Conservation (phyloP, 2,329 filamentous ascomycete species). For the Hymenoscyphus occultus region DNA sequence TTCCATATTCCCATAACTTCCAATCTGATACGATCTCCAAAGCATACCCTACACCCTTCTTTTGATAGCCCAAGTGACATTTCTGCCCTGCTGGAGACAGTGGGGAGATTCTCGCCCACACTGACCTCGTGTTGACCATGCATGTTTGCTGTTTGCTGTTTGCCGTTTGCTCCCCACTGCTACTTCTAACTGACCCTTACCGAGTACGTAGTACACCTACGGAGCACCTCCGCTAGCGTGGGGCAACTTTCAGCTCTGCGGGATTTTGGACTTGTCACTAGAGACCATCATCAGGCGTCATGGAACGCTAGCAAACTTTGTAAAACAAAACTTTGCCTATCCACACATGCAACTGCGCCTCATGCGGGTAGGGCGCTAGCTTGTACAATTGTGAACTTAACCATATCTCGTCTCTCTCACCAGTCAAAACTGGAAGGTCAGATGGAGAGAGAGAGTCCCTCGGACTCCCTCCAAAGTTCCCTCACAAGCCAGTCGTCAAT, state of each 20-base stretch:
- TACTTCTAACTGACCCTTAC: no score
- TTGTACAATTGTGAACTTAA: not conserved
- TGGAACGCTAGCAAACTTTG: not conserved
- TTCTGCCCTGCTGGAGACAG: not conserved
- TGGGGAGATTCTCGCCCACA: not conserved
- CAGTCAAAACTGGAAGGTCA: not conserved
- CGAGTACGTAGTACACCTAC: no score
- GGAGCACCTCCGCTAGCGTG: not conserved
- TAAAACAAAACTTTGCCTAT: not conserved
- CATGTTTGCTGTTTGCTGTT: not conserved
- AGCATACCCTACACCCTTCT: not conserved
- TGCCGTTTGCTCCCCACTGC: not conserved
- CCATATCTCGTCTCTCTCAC: not conserved
- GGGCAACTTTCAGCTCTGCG: not conserved
- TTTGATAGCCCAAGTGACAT: not conserved
- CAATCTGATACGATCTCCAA: not conserved
- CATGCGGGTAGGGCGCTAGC: not conserved
- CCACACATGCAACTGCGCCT: not conserved
- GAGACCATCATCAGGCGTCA: not conserved
- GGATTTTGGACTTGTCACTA: no score
- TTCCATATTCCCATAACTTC: not conserved
- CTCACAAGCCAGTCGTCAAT: not conserved
- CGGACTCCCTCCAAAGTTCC: not conserved
- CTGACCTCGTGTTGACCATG: not conserved
- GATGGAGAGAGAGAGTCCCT: not conserved